Base-by-base conservation (phyloP, 2,329 filamentous ascomycete genomes). In the Xylariomycetidae sp. region DNA sequence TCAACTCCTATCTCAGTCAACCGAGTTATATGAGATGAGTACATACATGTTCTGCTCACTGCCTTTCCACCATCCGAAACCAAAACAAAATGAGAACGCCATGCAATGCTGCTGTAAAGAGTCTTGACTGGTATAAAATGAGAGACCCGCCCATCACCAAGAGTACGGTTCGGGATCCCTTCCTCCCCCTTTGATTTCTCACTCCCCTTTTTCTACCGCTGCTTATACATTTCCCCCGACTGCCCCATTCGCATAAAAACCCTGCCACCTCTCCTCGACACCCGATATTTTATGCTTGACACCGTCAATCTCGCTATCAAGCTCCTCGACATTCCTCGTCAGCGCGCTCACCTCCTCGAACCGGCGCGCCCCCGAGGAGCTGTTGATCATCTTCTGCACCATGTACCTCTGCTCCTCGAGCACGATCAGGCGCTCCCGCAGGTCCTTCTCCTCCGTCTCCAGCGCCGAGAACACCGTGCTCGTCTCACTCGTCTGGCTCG, bases 331-430 rank as follows among this genome's bases (percentile, higher is more conserved):
- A 48, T 95, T 95, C 37, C 81, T 72, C 4, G 80, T 80, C 36
- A 96, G 63, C 9, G 85, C 86, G 36, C 79, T 77, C 3, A 94
- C 85, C 59, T 96, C 89, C 51, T 95, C 89, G 46, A 94, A 94
- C 38, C 86, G 80, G 17, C 86, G 70, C 9, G 84, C 77, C 26
- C 80, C 82, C 30, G 82, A 82, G 1, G 88, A 87, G 40, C 82
- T 77, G 6, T 76, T 77, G 27, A 94, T 77, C 88, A 94, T 94
- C 48, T 86, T 80, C 23, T 81, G 78, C 0, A 96, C 88, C 62
- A 95, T 79, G 60, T 94, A 94, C 44, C 81, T 83, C 58, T 96
- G 89, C 61, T 96, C 89, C 57, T 95, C 88, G 1, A 96, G 70
- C 6, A 96, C 82, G 18, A 92, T 84, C 10, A 95, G 65, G 4